A percentile compares a stretch with the other conserved stretches of the same genome.
Evolutionary conservation across 106 monocot species (phyloP).

Genomic region (Vanilla planifolia): DNA sequence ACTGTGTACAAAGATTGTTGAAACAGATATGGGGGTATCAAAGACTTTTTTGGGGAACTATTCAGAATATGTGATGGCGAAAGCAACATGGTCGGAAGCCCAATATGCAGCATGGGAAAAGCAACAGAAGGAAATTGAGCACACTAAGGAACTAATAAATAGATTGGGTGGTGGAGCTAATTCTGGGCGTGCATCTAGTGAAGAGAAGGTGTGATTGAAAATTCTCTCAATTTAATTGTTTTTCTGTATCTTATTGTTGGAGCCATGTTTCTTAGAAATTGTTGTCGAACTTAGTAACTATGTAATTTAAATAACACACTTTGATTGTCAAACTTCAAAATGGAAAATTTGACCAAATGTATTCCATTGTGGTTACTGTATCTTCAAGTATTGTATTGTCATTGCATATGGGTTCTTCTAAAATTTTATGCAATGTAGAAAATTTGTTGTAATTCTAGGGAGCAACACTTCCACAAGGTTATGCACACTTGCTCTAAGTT

Average conservation of each 20-base stretch:
- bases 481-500: no score
- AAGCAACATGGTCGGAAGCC: constrained; percentile 72
- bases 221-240: background rate
- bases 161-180: constrained; percentile 94
- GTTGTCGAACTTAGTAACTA: no score
- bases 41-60: constrained; percentile 89
- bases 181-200: constrained; percentile 95
- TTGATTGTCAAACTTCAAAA: background rate
- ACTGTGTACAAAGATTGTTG: constrained; percentile 90
- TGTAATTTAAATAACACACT: no score
- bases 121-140: constrained; percentile 96
- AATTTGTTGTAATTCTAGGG: no score
- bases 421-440: no score
- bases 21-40: constrained; percentile 97
- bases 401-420: no score
- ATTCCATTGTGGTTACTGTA: background rate
- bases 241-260: background rate
- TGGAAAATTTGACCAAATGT: background rate
- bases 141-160: constrained; percentile 79
- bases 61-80: constrained; percentile 72
- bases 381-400: background rate
- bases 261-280: background rate
- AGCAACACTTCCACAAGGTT: no score
- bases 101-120: constrained; percentile 96
- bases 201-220: constrained; percentile 66